Evolutionary conservation across 225 moss, liverwort and hornwort genomes (phyloP).

Genomic region (Polytrichum commune): DNA sequence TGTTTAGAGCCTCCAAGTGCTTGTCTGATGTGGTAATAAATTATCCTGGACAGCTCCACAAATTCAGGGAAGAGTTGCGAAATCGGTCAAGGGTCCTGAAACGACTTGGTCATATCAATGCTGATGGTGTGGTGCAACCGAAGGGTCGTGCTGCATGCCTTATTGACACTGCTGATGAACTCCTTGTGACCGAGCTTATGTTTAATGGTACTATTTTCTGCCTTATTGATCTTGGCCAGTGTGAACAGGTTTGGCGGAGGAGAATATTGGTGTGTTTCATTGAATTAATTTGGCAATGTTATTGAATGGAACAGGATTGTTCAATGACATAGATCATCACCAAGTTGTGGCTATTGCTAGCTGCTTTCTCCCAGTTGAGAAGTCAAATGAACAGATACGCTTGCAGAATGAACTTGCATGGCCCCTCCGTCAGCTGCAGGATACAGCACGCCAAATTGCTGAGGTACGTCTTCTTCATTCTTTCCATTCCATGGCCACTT

Average conservation of each 20-base stretch:
- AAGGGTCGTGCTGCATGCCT: slow-evolving; percentile 98
- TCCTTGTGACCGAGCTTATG: slow-evolving; percentile 95
- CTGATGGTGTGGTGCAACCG: slow-evolving; percentile 81
- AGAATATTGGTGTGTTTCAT: background rate
- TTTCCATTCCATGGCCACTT: background rate
- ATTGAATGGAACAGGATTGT: slow-evolving; percentile 62
- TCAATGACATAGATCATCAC: slow-evolving; percentile 83
- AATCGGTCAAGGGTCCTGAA: slow-evolving; percentile 87
- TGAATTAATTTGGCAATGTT: background rate
- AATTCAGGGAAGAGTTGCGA: slow-evolving; percentile 90
- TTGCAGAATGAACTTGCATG: slow-evolving; percentile 83
- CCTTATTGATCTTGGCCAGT: background rate
- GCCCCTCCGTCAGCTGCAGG: slow-evolving; percentile 85
- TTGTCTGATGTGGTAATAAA: slow-evolving; percentile 10
- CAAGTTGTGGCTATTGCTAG: slow-evolving; percentile 88
- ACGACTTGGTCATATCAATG: slow-evolving; percentile 86
- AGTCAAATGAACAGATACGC: slow-evolving; percentile 82
- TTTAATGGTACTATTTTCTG: slow-evolving; percentile 73
- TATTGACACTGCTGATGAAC: slow-evolving; percentile 93
- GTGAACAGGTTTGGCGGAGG: background rate
- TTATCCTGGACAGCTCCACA: slow-evolving; percentile 68
- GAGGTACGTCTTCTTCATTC: slow-evolving; percentile 43
- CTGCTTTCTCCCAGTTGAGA: slow-evolving; percentile 86
- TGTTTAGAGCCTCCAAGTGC: no score
- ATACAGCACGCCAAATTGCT: slow-evolving; percentile 75